Conservation (phyloP, 1,139 yeast species). For the Schizosaccharomyces versatilis region DNA sequence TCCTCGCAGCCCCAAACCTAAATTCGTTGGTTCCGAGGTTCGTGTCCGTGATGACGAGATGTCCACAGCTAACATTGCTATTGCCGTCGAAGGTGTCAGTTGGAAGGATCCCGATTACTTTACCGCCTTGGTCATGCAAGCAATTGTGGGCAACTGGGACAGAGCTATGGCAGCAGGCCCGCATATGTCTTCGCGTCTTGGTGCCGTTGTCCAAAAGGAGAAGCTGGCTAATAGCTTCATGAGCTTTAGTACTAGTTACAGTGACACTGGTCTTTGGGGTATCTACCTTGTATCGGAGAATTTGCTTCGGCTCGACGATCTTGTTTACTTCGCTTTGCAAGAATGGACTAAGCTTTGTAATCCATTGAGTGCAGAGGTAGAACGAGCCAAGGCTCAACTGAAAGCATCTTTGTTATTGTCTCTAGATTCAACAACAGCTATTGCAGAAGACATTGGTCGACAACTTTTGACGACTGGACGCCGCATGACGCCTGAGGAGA, state of each 20-base stretch:
- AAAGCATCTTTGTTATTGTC: conserved; percentile 78
- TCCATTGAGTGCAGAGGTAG: conserved; percentile 73
- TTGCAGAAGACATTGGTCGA: conserved; percentile 94
- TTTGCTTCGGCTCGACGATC: conserved; percentile 39
- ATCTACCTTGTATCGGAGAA: conserved; percentile 73
- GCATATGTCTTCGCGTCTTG: conserved; percentile 67
- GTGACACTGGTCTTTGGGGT: conserved; percentile 96
- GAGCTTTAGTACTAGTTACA: conserved; percentile 92
- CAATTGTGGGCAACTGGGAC: conserved; percentile 94
- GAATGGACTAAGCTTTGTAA: conserved; percentile 76
- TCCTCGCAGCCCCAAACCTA: conserved; percentile 45
- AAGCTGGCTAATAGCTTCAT: conserved; percentile 77
- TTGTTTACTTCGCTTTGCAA: conserved; percentile 48
- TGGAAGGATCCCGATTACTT: conserved; percentile 94
- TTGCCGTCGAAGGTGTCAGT: conserved; percentile 93
- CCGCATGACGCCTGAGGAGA: conserved; percentile 77
- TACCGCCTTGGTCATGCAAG: conserved; percentile 88
- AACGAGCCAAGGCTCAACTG: conserved; percentile 79
- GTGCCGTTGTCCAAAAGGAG: conserved; percentile 52
- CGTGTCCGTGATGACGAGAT: conserved; percentile 61
- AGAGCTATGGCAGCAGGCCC: conserved; percentile 76
- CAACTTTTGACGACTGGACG: conserved; percentile 88
- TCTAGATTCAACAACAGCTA: conserved; percentile 83
- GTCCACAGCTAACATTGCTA: conserved; percentile 77
- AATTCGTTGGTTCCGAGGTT: conserved; percentile 68